Evolutionary conservation across 352 stramenopile genomes (phyloP).

Genomic region (Pythium phragmiticola): DNA sequence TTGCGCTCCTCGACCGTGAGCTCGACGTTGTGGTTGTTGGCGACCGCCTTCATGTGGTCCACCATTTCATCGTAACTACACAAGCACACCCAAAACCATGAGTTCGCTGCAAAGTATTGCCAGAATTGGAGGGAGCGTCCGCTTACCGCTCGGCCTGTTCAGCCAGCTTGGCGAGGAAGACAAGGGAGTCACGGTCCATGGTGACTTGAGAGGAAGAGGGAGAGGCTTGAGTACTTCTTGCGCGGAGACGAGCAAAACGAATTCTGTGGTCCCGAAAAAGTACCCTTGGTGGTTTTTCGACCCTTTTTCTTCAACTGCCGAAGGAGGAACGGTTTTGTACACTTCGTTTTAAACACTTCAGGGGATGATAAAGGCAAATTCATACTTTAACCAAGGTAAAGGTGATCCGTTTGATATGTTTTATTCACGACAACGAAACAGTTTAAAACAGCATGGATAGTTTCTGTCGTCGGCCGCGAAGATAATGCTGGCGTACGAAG

Average conservation of each 20-base stretch:
- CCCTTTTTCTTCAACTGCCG: slow-evolving; percentile 31
- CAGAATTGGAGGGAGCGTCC: background rate
- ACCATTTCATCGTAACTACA: slow-evolving; percentile 92
- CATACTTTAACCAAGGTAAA: slow-evolving; percentile 13
- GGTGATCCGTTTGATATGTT: background rate
- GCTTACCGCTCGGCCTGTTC: slow-evolving; percentile 79
- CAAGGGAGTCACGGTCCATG: slow-evolving; percentile 80
- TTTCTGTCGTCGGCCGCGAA: slow-evolving; percentile 15
- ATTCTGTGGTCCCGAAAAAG: slow-evolving; percentile 54
- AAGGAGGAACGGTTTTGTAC: slow-evolving; percentile 15
- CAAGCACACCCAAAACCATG: background rate
- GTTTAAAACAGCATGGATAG: slow-evolving; percentile 7
- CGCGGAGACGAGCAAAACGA: slow-evolving; percentile 47
- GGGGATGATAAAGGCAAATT: background rate
- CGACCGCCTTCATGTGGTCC: slow-evolving; percentile 98
- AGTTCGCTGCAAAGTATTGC: background rate
- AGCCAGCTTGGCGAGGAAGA: slow-evolving; percentile 82
- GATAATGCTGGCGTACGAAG: slow-evolving; percentile 10
- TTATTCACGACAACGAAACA: slow-evolving; percentile 5
- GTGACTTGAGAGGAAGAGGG: slow-evolving; percentile 19
- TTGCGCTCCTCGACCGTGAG: slow-evolving; percentile 99
- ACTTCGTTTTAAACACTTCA: slow-evolving; percentile 20
- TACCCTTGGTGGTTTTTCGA: slow-evolving; percentile 28
- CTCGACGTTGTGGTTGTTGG: slow-evolving; percentile 93
- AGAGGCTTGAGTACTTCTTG: slow-evolving; percentile 29